phyloP scores from a whole-genome alignment of 495 filamentous ascomycete genomes.

The Aspergillus nidulans region DNA sequence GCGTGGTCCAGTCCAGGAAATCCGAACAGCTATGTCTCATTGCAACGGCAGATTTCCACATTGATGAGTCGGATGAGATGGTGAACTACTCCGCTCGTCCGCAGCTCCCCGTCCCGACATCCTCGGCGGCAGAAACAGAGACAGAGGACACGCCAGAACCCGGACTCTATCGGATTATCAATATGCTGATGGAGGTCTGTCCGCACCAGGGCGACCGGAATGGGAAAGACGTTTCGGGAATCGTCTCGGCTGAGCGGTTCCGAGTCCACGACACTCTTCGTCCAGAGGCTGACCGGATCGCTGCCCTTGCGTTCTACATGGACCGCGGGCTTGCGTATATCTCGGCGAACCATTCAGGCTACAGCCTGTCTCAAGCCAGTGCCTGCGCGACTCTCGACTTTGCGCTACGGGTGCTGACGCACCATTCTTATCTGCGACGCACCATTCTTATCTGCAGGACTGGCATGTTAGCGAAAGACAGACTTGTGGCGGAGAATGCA shows the following conservation, averaged over 20 bases:
- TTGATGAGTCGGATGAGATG: conserved; percentile 12
- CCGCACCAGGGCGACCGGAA: background rate
- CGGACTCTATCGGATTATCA: background rate
- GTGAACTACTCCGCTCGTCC: conserved; percentile 7
- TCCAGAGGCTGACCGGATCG: conserved; percentile 13
- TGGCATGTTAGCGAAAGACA: conserved; percentile 12
- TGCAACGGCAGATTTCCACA: conserved; percentile 15
- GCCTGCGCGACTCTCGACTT: conserved; percentile 19
- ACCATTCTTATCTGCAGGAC: conserved; percentile 1
- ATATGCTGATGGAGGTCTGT: background rate
- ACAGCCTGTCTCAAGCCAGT: conserved; percentile 10
- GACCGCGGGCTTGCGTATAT: conserved; percentile 18
- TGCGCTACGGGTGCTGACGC: conserved; percentile 14
- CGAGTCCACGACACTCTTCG: conserved; percentile 2
- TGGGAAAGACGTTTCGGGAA: background rate
- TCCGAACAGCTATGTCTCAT: conserved; percentile 9
- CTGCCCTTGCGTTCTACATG: conserved; percentile 21
- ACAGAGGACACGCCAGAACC: background rate
- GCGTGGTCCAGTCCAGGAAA: conserved; percentile 2
- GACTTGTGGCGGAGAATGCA: conserved; percentile 17
- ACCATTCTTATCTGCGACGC: too few relatives aligned
- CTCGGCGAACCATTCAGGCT: conserved; percentile 13
- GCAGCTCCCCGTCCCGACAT: background rate
- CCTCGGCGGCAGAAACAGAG: background rate
- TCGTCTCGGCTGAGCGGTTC: conserved; percentile 10